Percentiles rank a stretch among this genome's conserved stretches.
Conservation (phyloP, 495 filamentous ascomycete genomes). For the Hypomontagnella submonticulosa region DNA sequence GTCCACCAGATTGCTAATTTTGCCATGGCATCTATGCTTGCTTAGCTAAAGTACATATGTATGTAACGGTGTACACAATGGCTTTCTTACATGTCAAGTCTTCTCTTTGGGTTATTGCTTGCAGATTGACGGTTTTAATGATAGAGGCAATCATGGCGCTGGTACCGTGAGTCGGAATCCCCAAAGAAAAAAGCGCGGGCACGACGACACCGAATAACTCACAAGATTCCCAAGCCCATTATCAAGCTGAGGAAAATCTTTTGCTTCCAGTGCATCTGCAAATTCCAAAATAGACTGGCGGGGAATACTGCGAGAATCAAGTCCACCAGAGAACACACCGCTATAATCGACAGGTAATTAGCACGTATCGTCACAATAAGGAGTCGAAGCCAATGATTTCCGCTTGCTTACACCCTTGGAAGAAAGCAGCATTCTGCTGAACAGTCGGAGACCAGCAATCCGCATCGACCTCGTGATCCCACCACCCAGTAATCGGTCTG, state of each 20-base stretch:
- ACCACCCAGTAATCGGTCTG: constrained; percentile 1
- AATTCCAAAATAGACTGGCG: constrained; percentile 23
- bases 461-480: neutral
- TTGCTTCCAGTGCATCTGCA: constrained; percentile 25
- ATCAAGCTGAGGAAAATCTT: constrained; percentile 17
- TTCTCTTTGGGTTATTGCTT: neutral
- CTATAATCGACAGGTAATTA: neutral
- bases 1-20: constrained; percentile 15
- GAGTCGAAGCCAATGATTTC: too few species aligned
- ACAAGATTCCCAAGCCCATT: constrained; percentile 23
- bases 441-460: neutral
- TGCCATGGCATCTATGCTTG: constrained; percentile 4
- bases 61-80: neutral
- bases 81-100: constrained; percentile 5
- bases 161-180: neutral
- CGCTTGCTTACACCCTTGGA: constrained; percentile 11
- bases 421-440: constrained; percentile 6
- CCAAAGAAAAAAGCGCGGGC: neutral
- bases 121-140: constrained; percentile 6
- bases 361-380: neutral
- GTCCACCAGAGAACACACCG: constrained; percentile 10
- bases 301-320: constrained; percentile 17
- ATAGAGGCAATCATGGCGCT: constrained; percentile 14
- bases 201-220: neutral
- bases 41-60: neutral